These are phyloP conservation scores for Diaporthe amygdali DNA, from an alignment of 2,329 filamentous ascomycete species.

Conservation along the genomic window DNA sequence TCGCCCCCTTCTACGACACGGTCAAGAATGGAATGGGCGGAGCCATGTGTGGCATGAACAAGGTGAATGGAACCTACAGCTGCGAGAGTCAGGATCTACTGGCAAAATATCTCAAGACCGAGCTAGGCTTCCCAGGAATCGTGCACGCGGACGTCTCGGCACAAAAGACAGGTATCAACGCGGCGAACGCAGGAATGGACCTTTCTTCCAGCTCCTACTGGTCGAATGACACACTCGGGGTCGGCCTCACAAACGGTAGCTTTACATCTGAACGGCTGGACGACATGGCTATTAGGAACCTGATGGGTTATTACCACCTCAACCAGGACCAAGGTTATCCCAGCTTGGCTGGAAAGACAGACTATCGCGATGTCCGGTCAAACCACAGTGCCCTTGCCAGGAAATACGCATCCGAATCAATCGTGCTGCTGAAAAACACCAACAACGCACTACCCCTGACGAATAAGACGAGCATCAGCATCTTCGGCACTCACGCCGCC, in stretches of 20 bases:
- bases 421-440: conserved; percentile 68
- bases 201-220: conserved; percentile 67
- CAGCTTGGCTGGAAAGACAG: conserved; percentile 55
- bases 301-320: conserved; percentile 64
- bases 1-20: conserved; percentile 37
- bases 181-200: conserved; percentile 70
- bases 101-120: conserved; percentile 70
- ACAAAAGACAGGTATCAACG: conserved; percentile 66
- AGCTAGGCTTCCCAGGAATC: conserved; percentile 67
- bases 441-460: conserved; percentile 60
- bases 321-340: conserved; percentile 54
- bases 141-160: conserved; percentile 72
- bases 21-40: background rate
- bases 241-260: conserved; percentile 65
- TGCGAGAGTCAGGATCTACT: conserved; percentile 72
- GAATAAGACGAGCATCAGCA: conserved; percentile 58
- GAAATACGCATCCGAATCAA: conserved; percentile 58
- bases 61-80: conserved; percentile 50
- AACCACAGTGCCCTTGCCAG: conserved; percentile 61
- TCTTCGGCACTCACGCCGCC: conserved; percentile 50
- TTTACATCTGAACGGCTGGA: conserved; percentile 59
- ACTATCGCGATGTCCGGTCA: conserved; percentile 51
- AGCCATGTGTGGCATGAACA: conserved; percentile 16
- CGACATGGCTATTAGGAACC: conserved; percentile 54
- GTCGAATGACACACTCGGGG: conserved; percentile 54